Base-by-base conservation (phyloP, 164 flowering plant genomes). In the Brasenia schreberi region DNA sequence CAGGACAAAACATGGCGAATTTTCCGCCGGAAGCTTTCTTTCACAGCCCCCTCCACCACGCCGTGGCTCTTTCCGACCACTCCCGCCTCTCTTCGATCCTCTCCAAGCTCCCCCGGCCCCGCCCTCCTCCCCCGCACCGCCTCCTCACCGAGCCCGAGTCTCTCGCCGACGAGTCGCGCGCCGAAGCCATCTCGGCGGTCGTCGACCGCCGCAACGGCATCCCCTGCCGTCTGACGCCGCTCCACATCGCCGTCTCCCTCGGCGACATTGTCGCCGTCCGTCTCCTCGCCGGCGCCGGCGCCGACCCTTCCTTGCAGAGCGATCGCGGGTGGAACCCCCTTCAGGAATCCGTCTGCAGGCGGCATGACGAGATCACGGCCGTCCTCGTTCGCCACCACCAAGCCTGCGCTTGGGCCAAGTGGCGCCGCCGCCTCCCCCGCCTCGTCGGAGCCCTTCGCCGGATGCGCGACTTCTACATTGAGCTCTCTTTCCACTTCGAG, bases 401-500 rank as follows among this genome's bases (percentile, higher is more conserved):
- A 69, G 75, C 81, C 18, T 66, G 85, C 49, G 89, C 96, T 7
- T 94, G 97, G 97, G 70, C 75, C 10, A 94, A 94, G 79, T 94
- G 97, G 97, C 84, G 97, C n/a, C 84, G 97, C 5, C 77, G 97
- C 5, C 79, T 91, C 5, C 98, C 98, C 1, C 84, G 95, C 5
- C 80, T 91, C 0, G 77, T 89, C 7, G 85, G 87, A 0, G 96
- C 73, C 3, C 82, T 94, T 7, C 83, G 87, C 58, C 65, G 95
- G 12, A 94, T 94, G 97, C 82, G 93, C 3, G 98, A 91, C 64
- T 94, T 94, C 77, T 91, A 94, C 77, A 85, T 94, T 91, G 98
- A 90, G 80, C 87, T 94, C 43, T 81, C 92, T 4, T 94, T 94
- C 70, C 98, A 89, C 67, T 94, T 91, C 68, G 97, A 94, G 78